Percentiles rank a stretch among this genome's conserved stretches.
Evolutionary conservation across 2,329 filamentous ascomycete genomes (phyloP).

Genomic region (Zasmidium citrigriseum): DNA sequence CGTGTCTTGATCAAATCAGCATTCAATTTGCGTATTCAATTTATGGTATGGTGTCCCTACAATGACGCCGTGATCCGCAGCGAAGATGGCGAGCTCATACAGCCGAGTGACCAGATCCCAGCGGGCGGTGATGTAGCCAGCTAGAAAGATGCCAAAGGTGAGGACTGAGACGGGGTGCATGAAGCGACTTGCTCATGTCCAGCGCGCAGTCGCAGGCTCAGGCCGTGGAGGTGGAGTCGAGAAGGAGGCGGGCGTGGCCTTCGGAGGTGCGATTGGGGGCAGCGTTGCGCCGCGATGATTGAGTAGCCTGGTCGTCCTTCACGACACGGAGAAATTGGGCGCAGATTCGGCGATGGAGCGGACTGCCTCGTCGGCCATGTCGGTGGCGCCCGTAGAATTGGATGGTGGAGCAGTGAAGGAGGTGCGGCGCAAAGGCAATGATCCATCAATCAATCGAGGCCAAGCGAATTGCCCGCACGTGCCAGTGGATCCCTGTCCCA

Average conservation of each 20-base stretch:
- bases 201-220: background rate
- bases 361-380: background rate
- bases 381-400: no score
- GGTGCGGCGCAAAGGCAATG: no score
- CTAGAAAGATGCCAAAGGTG: slow-evolving; percentile 97
- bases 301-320: background rate
- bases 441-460: no score
- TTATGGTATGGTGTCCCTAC: slow-evolving; percentile 49
- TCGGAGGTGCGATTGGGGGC: background rate
- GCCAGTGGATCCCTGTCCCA: no score
- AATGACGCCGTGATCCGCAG: slow-evolving; percentile 97
- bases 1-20: slow-evolving; percentile 62
- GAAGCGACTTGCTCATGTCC: slow-evolving; percentile 14
- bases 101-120: slow-evolving; percentile 97
- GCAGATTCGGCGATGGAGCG: no score
- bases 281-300: no score
- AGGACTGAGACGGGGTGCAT: slow-evolving; percentile 99
- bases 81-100: slow-evolving; percentile 95
- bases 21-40: slow-evolving; percentile 4
- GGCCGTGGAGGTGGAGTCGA: background rate
- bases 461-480: no score
- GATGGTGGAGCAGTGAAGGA: no score
- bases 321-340: no score
- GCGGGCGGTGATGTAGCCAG: slow-evolving; percentile 98
- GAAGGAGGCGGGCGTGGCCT: background rate